Evolutionary conservation across 306 rosid genomes (phyloP), one percentile per base, ranked within the genome.

Genomic region (Purshia tridentata): DNA sequence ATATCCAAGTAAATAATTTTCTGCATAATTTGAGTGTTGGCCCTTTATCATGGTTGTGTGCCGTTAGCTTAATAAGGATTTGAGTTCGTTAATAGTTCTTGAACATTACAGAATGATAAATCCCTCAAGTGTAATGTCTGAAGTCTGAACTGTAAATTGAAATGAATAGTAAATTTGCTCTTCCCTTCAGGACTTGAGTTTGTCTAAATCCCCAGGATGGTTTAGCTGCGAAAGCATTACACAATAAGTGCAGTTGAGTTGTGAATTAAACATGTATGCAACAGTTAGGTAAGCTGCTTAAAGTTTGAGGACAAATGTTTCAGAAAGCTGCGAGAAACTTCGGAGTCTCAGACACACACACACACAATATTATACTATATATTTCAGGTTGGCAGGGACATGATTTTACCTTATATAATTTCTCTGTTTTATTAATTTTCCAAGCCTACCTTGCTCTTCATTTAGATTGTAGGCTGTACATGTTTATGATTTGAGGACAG

Each of bases 21-120:
- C 22, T 51, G 9, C 59, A 46, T 42, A 39, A 57, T 55, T 78
- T 58, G 55, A 54, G 44, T 76, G 64, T 59, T 77, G 47, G 23
- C 20, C 44, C 52, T 14, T 70, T 55, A 6, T 8, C 53, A 15
- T 47, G 23, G 65, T 76, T 66, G 52, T 70, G 87, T 74, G 70
- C 78, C 87, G 69, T 81, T 83, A 57, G 74, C 76, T 72, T 75
- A 80, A 61, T 81, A 80, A 61, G 73, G 47, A 73, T 58, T 77
- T 50, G 46, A 58, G 40, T 23, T 66, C 22, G 63, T 77, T 40
- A 67, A 35, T 73, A 50, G 73, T 69, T 81, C 76, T 76, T 72
- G 75, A 79, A 56, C 77, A 76, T 72, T 66, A 18, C 73, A 4
- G 54, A 57, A 78, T 58, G 46, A 44, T n/a, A 75, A 67, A 59